Evolutionary conservation across 306 rosid genomes (phyloP), one percentile per base, ranked within the genome.

Genomic region (Trifolium fragiferum): DNA sequence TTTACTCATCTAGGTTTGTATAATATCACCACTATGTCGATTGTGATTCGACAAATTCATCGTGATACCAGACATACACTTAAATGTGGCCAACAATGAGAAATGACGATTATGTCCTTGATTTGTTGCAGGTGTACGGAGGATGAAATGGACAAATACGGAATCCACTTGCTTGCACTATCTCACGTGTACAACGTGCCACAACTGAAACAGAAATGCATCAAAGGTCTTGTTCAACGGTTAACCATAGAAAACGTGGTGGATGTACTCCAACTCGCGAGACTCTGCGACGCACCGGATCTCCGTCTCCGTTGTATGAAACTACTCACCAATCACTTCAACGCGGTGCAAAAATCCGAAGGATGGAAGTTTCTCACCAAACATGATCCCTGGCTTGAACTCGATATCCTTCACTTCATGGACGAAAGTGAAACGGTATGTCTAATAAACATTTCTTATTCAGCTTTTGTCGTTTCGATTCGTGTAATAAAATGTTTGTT

Each of bases 231-330:
- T 30, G 76, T 68, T 2, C 84, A 84, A 51, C 84, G 95, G 63
- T 78, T 94, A 73, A 83, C 88, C 21, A 61, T 63, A 2, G 97
- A 92, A 16, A 90, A 86, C 81, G 97, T 90, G 46, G 96, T 94
- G 76, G 99, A 94, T 37, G 75, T 92, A 38, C 89, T 94, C 14
- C 98, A 94, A 76, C 89, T 94, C 15, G 96, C 97, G 0, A 85
- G 88, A 68, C 88, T 94, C 86, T 94, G 96, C 81, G 94, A 94
- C 35, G 95, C 99, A 12, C 89, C 97, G 9, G 93, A 94, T 92
- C 99, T 94, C 32, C 76, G 75, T 77, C 84, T 94, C 82, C 91
- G 86, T 62, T 87, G 96, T 81, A 81, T 90, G 96, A 92, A 86
- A 63, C 70, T 89, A 53, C 86, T 90, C 27, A 66, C 85, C 1